Evolutionary conservation across 495 filamentous ascomycete genomes (phyloP).

Genomic region (Aspergillus sclerotiicarbonarius): DNA sequence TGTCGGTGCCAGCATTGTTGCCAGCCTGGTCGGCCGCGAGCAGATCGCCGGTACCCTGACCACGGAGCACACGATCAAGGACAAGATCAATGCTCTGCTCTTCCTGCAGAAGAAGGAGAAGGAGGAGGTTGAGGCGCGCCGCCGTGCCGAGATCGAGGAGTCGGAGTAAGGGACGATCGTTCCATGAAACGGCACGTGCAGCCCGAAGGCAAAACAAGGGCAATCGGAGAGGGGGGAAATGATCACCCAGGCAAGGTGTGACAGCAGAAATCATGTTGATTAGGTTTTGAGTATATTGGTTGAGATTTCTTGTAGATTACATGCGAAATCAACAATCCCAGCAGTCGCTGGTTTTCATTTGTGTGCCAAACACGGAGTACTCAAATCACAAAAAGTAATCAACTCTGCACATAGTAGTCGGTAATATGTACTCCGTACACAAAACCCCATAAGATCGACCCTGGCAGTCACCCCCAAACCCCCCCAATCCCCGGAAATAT

Average conservation of each 20-base stretch:
- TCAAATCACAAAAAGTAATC: too few relatives aligned
- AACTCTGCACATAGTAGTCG: too few relatives aligned
- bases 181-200: background rate
- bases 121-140: constrained; percentile 59
- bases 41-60: constrained; percentile 65
- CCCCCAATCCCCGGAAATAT: background rate
- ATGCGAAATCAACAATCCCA: background rate
- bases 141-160: constrained; percentile 45
- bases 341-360: background rate
- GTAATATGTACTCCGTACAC: too few relatives aligned
- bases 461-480: too few relatives aligned
- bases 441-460: too few relatives aligned
- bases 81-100: constrained; percentile 63
- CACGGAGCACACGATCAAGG: constrained; percentile 47
- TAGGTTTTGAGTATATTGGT: background rate
- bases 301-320: constrained; percentile 3
- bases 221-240: background rate
- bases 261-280: background rate
- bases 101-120: constrained; percentile 59
- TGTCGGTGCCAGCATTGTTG: constrained; percentile 83
- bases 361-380: too few relatives aligned
- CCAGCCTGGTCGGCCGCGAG: constrained; percentile 81
- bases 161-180: constrained; percentile 38
- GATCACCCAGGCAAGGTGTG: background rate
- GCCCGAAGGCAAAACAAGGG: background rate